Evolutionary conservation across 2,329 filamentous ascomycete species (phyloP).

Genomic region (Drechmeria coniospora): DNA sequence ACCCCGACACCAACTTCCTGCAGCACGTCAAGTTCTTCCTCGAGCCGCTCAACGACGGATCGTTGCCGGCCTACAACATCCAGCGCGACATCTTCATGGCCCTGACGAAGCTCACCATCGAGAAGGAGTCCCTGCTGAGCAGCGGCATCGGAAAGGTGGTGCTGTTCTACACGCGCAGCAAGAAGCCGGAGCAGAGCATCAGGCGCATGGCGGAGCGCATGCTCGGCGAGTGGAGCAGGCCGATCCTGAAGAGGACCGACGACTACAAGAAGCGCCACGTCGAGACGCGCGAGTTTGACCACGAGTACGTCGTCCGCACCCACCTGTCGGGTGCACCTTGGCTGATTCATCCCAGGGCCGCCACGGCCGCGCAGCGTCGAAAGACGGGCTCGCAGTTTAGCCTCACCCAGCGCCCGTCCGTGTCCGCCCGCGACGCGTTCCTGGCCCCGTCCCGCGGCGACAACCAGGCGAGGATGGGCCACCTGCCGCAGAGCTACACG

Average conservation of each 20-base stretch:
- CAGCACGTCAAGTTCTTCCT: conserved; percentile 95
- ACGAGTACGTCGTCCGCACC: conserved; percentile 31
- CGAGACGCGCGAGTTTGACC: conserved; percentile 47
- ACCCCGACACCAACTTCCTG: conserved; percentile 88
- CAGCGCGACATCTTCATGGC: conserved; percentile 85
- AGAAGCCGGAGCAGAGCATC: conserved; percentile 72
- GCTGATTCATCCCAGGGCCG: conserved; percentile 25
- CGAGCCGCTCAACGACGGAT: conserved; percentile 86
- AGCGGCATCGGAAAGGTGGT: conserved; percentile 94
- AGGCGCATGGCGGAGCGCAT: conserved; percentile 87
- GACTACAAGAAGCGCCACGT: conserved; percentile 79
- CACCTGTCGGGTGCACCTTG: neutral
- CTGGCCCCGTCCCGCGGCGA: conserved; percentile 38
- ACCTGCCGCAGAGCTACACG: conserved; percentile 40
- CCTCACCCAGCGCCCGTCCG: conserved; percentile 33
- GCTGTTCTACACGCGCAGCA: conserved; percentile 92
- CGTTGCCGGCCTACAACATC: conserved; percentile 90
- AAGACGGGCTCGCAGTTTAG: conserved; percentile 32
- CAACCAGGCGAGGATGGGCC: conserved; percentile 41
- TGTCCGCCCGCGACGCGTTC: conserved; percentile 27
- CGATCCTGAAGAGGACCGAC: conserved; percentile 83
- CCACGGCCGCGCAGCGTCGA: conserved; percentile 35
- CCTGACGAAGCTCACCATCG: conserved; percentile 66
- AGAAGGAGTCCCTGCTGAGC: conserved; percentile 78
- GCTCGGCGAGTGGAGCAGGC: conserved; percentile 89